These are phyloP conservation scores for Tetrapisispora arboricola DNA, from an alignment of 805 yeast genomes.

Conservation along the genomic window DNA sequence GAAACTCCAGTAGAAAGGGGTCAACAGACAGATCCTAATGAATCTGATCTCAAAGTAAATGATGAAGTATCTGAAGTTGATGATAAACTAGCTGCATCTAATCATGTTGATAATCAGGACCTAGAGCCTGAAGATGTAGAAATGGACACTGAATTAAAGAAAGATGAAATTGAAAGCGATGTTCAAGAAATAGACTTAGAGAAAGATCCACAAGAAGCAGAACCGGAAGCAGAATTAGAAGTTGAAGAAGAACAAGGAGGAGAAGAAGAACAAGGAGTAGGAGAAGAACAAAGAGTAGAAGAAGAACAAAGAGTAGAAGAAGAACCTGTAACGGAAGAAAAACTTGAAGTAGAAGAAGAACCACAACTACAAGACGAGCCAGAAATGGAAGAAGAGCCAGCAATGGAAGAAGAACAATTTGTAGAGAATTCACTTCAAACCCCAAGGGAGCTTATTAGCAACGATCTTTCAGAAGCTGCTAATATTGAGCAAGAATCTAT, in stretches of 20 bases:
- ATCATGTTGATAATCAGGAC: background rate
- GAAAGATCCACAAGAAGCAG: background rate
- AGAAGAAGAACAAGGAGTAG: background rate
- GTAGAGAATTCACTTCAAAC: background rate
- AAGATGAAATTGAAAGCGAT: background rate
- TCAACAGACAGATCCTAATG: too few relatives aligned
- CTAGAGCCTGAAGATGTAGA: background rate
- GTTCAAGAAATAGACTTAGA: background rate
- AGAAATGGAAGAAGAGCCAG: background rate
- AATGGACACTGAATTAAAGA: background rate
- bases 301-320: background rate
- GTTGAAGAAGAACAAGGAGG: background rate
- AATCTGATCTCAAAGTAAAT: too few relatives aligned
- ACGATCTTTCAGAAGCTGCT: background rate
- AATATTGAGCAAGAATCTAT: too few relatives aligned
- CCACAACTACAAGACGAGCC: background rate
- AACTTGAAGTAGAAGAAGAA: background rate
- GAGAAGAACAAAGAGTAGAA: constrained; percentile 1
- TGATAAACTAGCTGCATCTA: too few relatives aligned
- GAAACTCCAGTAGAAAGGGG: background rate
- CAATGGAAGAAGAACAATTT: background rate
- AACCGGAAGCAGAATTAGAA: background rate
- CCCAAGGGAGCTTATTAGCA: background rate
- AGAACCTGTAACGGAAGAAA: background rate
- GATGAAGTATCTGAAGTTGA: too few relatives aligned